phyloP scores from a whole-genome alignment of 495 filamentous ascomycete species.

The Neurospora pannonica region DNA sequence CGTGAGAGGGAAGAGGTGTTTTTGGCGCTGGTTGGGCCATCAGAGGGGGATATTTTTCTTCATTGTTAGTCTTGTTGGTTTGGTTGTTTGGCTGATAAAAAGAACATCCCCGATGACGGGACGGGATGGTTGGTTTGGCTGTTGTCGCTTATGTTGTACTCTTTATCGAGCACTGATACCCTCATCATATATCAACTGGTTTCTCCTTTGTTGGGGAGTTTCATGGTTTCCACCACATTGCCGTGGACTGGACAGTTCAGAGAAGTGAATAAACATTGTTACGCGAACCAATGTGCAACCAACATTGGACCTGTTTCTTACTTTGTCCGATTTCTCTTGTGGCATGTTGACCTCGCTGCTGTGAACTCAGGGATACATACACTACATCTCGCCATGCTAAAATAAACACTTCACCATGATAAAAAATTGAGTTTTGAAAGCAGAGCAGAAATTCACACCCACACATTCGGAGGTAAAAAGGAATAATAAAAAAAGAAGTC shows the following conservation, averaged over 20 bases:
- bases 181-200: neutral
- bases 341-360: too few relatives aligned
- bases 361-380: too few relatives aligned
- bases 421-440: neutral
- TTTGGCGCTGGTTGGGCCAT: neutral
- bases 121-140: neutral
- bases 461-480: neutral
- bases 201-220: neutral
- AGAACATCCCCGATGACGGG: neutral
- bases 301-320: too few relatives aligned
- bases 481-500: neutral
- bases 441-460: neutral
- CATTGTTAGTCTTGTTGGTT: neutral
- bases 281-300: neutral
- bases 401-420: too few relatives aligned
- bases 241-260: neutral
- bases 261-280: neutral
- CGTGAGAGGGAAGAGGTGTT: neutral
- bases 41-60: neutral
- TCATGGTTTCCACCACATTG: neutral
- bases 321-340: too few relatives aligned
- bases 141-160: constrained; percentile 6
- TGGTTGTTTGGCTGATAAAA: neutral
- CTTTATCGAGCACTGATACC: constrained; percentile 16
- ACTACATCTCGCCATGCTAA: too few relatives aligned